These are phyloP conservation scores for Protomyces arabidopsidicola DNA, from an alignment of 1,139 yeast genomes.

Conservation along the genomic window DNA sequence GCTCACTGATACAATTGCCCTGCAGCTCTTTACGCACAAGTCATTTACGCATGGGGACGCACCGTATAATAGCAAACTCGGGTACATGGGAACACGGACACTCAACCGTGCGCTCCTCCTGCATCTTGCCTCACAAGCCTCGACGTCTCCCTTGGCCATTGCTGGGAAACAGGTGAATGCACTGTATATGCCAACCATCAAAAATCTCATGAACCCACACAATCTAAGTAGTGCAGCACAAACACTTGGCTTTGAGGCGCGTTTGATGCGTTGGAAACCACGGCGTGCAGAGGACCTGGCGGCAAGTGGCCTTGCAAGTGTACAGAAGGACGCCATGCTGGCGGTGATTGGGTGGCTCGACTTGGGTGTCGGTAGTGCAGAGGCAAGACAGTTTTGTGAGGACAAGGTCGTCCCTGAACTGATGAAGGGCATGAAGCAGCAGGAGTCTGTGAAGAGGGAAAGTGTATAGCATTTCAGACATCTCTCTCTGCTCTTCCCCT, in stretches of 20 bases:
- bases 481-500: too few relatives aligned
- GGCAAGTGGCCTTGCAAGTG: slow-evolving; percentile 9
- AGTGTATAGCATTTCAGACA: not conserved
- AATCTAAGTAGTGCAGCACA: not conserved
- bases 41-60: slow-evolving; percentile 21
- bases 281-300: not conserved
- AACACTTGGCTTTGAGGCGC: not conserved
- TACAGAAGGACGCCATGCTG: slow-evolving; percentile 1
- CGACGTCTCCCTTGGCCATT: slow-evolving; percentile 2
- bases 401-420: slow-evolving; percentile 15
- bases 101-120: not conserved
- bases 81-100: slow-evolving; percentile 19
- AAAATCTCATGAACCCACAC: not conserved
- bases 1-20: slow-evolving; percentile 7
- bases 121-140: slow-evolving; percentile 5
- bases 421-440: not conserved
- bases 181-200: not conserved
- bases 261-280: slow-evolving; percentile 16
- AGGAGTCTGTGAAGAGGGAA: not conserved
- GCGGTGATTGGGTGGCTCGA: slow-evolving; percentile 20
- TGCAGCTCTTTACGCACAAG: slow-evolving; percentile 28
- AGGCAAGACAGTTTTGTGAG: slow-evolving; percentile 6
- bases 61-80: slow-evolving; percentile 27
- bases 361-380: not conserved
- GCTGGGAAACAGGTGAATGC: slow-evolving; percentile 4